A percentile compares a stretch with the other conserved stretches of the same genome.
Conservation (phyloP, 768 basidiomycete species). For the Lanmaoa pseudosensibilis region DNA sequence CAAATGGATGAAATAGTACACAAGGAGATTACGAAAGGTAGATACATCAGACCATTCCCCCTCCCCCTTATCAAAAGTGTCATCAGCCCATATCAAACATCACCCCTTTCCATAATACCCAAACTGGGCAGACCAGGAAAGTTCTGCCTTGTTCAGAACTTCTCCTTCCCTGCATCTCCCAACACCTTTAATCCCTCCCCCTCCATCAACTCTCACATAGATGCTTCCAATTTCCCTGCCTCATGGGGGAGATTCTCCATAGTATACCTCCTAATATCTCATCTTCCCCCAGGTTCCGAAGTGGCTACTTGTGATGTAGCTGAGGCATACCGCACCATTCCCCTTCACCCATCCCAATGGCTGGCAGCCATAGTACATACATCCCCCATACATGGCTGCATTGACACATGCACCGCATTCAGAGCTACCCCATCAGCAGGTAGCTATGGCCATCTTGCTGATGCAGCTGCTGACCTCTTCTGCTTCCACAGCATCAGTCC, state of each 20-base stretch:
- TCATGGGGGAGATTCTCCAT: background rate
- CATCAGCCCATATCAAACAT: background rate
- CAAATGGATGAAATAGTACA: background rate
- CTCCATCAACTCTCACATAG: background rate
- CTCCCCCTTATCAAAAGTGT: background rate
- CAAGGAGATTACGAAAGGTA: background rate
- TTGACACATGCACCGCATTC: background rate
- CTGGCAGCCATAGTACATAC: background rate
- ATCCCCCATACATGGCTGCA: no score
- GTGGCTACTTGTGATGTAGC: background rate
- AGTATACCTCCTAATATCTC: background rate
- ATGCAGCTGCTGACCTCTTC: background rate
- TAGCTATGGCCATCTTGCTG: background rate
- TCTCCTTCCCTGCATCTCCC: background rate
- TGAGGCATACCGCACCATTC: background rate
- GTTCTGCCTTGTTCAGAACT: background rate
- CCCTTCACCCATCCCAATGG: background rate
- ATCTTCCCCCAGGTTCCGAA: background rate
- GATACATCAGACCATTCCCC: background rate
- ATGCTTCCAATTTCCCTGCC: background rate
- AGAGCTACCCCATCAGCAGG: background rate
- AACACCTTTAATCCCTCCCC: background rate
- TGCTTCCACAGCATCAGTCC: background rate
- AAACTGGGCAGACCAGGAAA: background rate
- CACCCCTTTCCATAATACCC: background rate